A percentile compares a stretch with the other conserved stretches of the same genome.
phyloP scores from a whole-genome alignment of 2,329 filamentous ascomycete genomes.

The Aspergillus floridensis region DNA sequence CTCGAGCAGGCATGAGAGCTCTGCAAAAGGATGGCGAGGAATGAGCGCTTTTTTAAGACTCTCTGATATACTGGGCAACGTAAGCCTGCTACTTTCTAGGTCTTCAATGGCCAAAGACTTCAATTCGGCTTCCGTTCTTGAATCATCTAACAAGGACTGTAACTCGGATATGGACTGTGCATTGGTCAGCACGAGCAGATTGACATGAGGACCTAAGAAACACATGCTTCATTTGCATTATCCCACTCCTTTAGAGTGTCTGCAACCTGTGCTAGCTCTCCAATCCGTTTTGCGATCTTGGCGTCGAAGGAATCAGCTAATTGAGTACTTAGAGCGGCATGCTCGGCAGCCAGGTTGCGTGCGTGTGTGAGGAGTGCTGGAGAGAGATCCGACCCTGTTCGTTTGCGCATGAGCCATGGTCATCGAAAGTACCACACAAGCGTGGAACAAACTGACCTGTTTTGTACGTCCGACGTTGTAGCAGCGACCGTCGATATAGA shows the following conservation, averaged over 20 bases:
- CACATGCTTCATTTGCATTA: conserved; percentile 54
- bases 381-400: conserved; percentile 44
- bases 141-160: conserved; percentile 70
- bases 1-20: conserved; percentile 86
- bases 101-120: conserved; percentile 64
- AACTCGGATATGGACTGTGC: conserved; percentile 63
- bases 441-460: conserved; percentile 34
- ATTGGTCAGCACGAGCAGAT: background rate
- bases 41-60: conserved; percentile 75
- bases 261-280: conserved; percentile 54
- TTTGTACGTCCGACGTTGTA: conserved; percentile 26
- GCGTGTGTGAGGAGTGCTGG: conserved; percentile 56
- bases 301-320: conserved; percentile 57
- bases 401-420: conserved; percentile 1
- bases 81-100: conserved; percentile 61
- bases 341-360: conserved; percentile 54
- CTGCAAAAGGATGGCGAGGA: conserved; percentile 83
- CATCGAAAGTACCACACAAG: background rate
- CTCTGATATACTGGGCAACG: conserved; percentile 62
- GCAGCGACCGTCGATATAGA: conserved; percentile 22
- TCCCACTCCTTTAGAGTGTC: conserved; percentile 58
- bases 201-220: background rate
- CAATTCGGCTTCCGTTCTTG: conserved; percentile 58
- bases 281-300: conserved; percentile 56
- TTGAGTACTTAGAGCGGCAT: conserved; percentile 52